phyloP scores from a whole-genome alignment of 768 basidiomycete genomes.

The Calocybe cyanea region DNA sequence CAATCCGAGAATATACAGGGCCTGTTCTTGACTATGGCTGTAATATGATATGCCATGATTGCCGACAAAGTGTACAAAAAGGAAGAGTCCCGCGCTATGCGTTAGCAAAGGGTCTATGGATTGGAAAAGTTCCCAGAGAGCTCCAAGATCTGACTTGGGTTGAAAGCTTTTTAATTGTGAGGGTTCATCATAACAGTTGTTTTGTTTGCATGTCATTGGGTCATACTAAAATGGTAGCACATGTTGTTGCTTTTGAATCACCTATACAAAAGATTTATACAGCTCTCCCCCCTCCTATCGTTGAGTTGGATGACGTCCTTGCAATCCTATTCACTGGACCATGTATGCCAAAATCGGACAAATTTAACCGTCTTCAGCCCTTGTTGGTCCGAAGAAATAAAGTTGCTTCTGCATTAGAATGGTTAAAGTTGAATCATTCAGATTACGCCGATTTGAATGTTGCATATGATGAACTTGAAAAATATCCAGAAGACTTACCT shows the following conservation, averaged over 20 bases:
- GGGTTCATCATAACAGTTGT: conserved; percentile 23
- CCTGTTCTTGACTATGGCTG: conserved; percentile 20
- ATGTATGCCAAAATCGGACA: conserved; percentile 20
- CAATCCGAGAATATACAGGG: not conserved
- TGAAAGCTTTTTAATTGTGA: conserved; percentile 24
- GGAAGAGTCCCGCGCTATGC: conserved; percentile 17
- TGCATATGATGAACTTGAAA: conserved; percentile 19
- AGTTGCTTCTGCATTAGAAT: conserved; percentile 24
- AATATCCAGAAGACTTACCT: conserved; percentile 20
- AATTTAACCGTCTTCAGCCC: conserved; percentile 1
- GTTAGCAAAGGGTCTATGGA: conserved; percentile 30
- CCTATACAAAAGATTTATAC: conserved; percentile 23
- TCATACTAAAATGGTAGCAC: conserved; percentile 22
- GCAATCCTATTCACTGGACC: conserved; percentile 30
- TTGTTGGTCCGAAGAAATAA: not conserved
- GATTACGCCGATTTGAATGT: conserved; percentile 30
- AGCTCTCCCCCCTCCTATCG: conserved; percentile 20
- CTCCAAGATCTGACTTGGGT: conserved; percentile 21
- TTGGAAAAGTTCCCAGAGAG: conserved; percentile 27
- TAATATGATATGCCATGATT: conserved; percentile 27
- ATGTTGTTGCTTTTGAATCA: conserved; percentile 25
- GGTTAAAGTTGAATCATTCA: conserved; percentile 31
- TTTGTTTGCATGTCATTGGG: conserved; percentile 25
- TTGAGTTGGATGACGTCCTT: conserved; percentile 28
- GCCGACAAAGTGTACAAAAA: conserved; percentile 1